phyloP scores from a whole-genome alignment of 805 yeast species.

The Suhomyces pyralidae region DNA sequence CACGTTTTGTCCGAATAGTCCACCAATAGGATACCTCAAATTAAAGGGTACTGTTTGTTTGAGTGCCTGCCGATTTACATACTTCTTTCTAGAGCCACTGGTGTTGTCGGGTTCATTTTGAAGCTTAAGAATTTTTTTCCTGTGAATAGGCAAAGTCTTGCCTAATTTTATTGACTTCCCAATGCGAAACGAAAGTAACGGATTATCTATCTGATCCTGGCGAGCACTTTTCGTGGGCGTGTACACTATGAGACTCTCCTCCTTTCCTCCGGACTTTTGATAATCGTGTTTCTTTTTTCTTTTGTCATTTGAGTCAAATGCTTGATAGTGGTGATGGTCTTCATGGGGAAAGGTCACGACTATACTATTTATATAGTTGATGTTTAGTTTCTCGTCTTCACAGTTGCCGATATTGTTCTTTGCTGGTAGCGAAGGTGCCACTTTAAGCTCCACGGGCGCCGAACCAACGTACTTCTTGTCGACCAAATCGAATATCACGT shows the following conservation, averaged over 20 bases:
- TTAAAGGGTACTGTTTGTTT: slow-evolving; percentile 42
- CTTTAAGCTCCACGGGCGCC: slow-evolving; percentile 16
- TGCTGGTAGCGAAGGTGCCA: slow-evolving; percentile 4
- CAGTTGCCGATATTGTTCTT: slow-evolving; percentile 12
- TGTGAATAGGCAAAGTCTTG: slow-evolving; percentile 29
- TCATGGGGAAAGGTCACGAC: slow-evolving; percentile 32
- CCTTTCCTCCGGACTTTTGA: slow-evolving; percentile 2
- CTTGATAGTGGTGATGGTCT: slow-evolving; percentile 14
- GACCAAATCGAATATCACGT: slow-evolving; percentile 45
- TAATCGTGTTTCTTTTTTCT: slow-evolving; percentile 1
- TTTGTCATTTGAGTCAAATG: slow-evolving; percentile 1
- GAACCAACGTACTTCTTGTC: slow-evolving; percentile 31
- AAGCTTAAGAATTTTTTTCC: slow-evolving; percentile 14
- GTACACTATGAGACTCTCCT: slow-evolving; percentile 28
- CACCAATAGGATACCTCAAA: slow-evolving; percentile 57
- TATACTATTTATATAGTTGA: slow-evolving; percentile 33
- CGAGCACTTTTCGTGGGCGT: slow-evolving; percentile 23
- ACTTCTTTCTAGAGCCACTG: background rate
- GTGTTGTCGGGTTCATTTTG: background rate
- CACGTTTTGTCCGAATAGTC: slow-evolving; percentile 62
- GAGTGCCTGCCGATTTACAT: slow-evolving; percentile 1
- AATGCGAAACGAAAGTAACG: slow-evolving; percentile 33
- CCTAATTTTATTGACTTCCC: slow-evolving; percentile 33
- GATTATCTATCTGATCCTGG: slow-evolving; percentile 19
- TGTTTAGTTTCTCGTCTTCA: slow-evolving; percentile 18